A percentile compares a stretch with the other conserved stretches of the same genome.
These are phyloP conservation scores for Davidsoniella neocaledoniae DNA, from an alignment of 2,329 filamentous ascomycete species.

Conservation along the genomic window DNA sequence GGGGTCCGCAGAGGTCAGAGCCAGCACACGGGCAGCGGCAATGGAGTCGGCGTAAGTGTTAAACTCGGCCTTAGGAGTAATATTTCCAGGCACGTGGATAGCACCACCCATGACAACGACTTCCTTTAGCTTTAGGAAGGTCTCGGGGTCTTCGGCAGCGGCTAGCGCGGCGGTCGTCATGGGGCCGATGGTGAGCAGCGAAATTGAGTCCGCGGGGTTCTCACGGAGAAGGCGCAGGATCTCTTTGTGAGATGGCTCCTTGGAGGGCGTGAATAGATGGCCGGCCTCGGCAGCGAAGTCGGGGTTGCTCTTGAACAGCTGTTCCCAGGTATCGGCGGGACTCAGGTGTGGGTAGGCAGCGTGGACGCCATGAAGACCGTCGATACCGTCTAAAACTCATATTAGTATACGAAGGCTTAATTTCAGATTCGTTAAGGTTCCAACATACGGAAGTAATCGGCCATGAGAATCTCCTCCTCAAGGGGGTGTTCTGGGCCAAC, in stretches of 20 bases:
- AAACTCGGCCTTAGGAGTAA: conserved; percentile 78
- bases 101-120: conserved; percentile 92
- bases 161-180: conserved; percentile 88
- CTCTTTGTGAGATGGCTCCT: conserved; percentile 58
- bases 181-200: conserved; percentile 79
- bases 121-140: conserved; percentile 78
- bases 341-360: conserved; percentile 56
- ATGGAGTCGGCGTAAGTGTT: conserved; percentile 83
- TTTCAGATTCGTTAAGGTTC: background rate
- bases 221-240: conserved; percentile 75
- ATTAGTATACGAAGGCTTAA: background rate
- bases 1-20: conserved; percentile 58
- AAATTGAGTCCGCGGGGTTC: conserved; percentile 68
- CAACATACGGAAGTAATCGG: conserved; percentile 70
- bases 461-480: conserved; percentile 63
- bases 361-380: conserved; percentile 65
- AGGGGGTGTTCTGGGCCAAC: conserved; percentile 75
- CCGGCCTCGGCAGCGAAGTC: conserved; percentile 28
- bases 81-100: conserved; percentile 64
- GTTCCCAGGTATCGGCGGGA: conserved; percentile 57
- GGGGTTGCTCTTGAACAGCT: conserved; percentile 35
- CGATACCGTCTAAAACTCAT: conserved; percentile 42
- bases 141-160: conserved; percentile 72
- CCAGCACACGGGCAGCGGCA: conserved; percentile 60
- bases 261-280: conserved; percentile 58